Percentiles rank a stretch among this genome's conserved stretches.
Conservation (phyloP, 139 green algal species). For the Closterium sp. region DNA sequence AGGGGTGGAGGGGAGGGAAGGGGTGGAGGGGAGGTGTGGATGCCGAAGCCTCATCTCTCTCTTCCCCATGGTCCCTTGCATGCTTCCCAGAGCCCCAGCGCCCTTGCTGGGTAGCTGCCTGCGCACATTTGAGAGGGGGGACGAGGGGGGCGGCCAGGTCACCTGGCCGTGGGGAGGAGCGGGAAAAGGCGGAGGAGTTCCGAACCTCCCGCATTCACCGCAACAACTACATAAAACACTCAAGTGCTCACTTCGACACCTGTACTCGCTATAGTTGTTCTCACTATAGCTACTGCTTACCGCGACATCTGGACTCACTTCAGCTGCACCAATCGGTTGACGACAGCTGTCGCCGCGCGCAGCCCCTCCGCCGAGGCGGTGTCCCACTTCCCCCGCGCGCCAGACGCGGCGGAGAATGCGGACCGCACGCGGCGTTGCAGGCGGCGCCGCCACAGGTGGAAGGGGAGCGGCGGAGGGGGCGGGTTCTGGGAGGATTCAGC, state of each 20-base stretch:
- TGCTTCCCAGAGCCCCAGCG: too few relatives aligned
- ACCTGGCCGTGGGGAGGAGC: too few relatives aligned
- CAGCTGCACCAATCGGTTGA: not conserved
- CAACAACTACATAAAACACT: not conserved
- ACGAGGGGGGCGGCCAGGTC: too few relatives aligned
- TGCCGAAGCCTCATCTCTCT: too few relatives aligned
- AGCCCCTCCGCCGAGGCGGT: not conserved
- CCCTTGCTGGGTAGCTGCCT: too few relatives aligned
- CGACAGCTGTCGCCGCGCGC: not conserved
- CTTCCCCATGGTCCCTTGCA: too few relatives aligned
- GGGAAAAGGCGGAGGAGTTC: not conserved
- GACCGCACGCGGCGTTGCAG: not conserved
- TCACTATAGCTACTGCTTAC: not conserved
- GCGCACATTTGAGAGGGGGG: too few relatives aligned
- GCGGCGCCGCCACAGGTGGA: not conserved
- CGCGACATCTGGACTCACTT: not conserved
- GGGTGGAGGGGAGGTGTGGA: not conserved
- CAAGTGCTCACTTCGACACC: not conserved
- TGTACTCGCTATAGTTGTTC: not conserved
- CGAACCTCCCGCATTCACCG: not conserved
- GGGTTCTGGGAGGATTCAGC: too few relatives aligned
- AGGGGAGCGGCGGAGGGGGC: not conserved
- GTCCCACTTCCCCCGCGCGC: not conserved
- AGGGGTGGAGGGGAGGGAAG: not conserved
- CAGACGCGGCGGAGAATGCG: not conserved